A percentile compares a stretch with the other conserved stretches of the same genome.
Conservation (phyloP, 2,329 filamentous ascomycete species). For the Xylaria sp. region DNA sequence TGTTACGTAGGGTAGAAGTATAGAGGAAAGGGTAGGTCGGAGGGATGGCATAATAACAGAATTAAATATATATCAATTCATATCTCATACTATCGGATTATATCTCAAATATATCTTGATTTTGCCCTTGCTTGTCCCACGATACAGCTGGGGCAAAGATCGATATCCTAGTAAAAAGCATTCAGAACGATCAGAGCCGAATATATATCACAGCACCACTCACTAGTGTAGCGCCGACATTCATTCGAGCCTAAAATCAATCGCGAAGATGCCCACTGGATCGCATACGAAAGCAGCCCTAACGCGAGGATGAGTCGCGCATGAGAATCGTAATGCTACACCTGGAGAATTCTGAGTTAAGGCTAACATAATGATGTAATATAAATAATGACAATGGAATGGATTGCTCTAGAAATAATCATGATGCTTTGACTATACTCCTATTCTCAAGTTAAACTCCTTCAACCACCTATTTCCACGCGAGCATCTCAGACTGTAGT, state of each 20-base stretch:
- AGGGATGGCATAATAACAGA: neutral
- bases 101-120: neutral
- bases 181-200: neutral
- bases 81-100: neutral
- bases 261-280: too few species aligned
- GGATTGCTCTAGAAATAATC: too few species aligned
- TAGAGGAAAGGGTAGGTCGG: neutral
- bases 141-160: neutral
- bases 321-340: too few species aligned
- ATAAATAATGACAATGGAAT: too few species aligned
- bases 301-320: neutral
- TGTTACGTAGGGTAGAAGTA: neutral
- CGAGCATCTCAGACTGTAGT: constrained; percentile 53
- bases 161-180: neutral
- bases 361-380: too few species aligned
- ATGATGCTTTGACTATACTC: neutral
- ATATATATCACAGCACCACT: neutral
- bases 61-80: neutral
- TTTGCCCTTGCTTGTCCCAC: neutral
- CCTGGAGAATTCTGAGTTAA: too few species aligned
- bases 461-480: constrained; percentile 50
- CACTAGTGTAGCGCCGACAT: neutral
- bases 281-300: neutral
- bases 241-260: too few species aligned
- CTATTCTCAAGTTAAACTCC: neutral